Evolutionary conservation across 495 filamentous ascomycete species (phyloP).

Genomic region (Ascobolus immersus): DNA sequence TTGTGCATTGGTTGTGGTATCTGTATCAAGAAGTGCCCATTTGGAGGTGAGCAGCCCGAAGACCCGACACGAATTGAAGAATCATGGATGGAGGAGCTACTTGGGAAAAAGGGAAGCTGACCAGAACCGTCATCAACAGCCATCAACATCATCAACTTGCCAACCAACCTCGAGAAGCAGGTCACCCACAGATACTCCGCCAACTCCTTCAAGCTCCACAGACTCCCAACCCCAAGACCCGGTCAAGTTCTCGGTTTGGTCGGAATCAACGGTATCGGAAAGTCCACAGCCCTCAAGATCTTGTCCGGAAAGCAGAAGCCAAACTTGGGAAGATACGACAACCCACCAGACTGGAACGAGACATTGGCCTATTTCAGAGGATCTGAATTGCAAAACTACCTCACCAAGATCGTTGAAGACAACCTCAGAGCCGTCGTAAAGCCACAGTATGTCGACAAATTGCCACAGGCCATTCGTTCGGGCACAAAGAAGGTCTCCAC

Average conservation of each 20-base stretch:
- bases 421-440: constrained; percentile 91
- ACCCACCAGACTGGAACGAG: constrained; percentile 97
- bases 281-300: constrained; percentile 95
- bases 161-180: constrained; percentile 90
- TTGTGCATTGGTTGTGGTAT: constrained; percentile 97
- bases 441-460: constrained; percentile 96
- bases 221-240: constrained; percentile 79
- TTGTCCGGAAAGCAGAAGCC: constrained; percentile 95
- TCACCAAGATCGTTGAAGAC: constrained; percentile 92
- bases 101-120: background rate
- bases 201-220: constrained; percentile 97
- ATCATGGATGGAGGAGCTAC: too few species aligned
- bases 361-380: constrained; percentile 94
- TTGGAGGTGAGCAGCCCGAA: constrained; percentile 25
- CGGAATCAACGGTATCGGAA: constrained; percentile 97
- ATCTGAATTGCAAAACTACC: constrained; percentile 95
- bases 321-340: constrained; percentile 80
- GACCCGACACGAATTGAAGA: background rate
- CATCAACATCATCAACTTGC: constrained; percentile 97
- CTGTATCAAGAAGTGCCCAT: constrained; percentile 98
- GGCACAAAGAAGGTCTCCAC: constrained; percentile 47
- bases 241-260: constrained; percentile 94
- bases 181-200: constrained; percentile 96
- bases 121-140: constrained; percentile 22
- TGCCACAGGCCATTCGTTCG: constrained; percentile 70